Evolutionary conservation across 1,139 yeast species (phyloP).

Genomic region (Zygoascus meyerae): DNA sequence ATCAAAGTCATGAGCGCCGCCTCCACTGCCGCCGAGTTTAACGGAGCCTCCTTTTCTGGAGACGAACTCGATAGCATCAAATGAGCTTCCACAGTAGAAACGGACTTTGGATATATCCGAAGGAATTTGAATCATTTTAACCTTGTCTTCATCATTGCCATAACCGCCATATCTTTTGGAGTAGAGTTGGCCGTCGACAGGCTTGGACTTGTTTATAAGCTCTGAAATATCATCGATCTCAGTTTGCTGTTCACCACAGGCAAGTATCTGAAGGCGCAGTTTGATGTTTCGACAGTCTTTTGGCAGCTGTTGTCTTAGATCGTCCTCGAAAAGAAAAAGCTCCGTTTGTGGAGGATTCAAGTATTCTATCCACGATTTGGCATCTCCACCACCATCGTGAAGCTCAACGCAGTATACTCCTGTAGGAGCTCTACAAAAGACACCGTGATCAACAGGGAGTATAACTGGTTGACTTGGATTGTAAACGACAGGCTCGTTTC

Average conservation of each 20-base stretch:
- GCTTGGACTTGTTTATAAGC: slow-evolving; percentile 9
- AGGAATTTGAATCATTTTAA: slow-evolving; percentile 19
- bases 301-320: slow-evolving; percentile 43
- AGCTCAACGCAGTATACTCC: slow-evolving; percentile 74
- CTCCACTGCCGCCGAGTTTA: slow-evolving; percentile 59
- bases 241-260: slow-evolving; percentile 31
- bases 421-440: slow-evolving; percentile 46
- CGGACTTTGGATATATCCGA: slow-evolving; percentile 40
- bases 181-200: neutral
- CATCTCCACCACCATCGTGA: slow-evolving; percentile 51
- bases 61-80: slow-evolving; percentile 63
- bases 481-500: slow-evolving; percentile 46
- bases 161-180: slow-evolving; percentile 22
- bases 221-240: slow-evolving; percentile 29
- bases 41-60: slow-evolving; percentile 26
- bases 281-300: slow-evolving; percentile 31
- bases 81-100: slow-evolving; percentile 64
- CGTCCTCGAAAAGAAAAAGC: slow-evolving; percentile 45
- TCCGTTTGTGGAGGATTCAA: slow-evolving; percentile 56
- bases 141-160: slow-evolving; percentile 25
- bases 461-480: slow-evolving; percentile 37
- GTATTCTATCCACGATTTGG: slow-evolving; percentile 57
- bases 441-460: slow-evolving; percentile 45
- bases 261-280: slow-evolving; percentile 41
- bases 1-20: slow-evolving; percentile 50